phyloP scores from a whole-genome alignment of 148 eudicot species.

The Vaccinium macrocarpon region DNA sequence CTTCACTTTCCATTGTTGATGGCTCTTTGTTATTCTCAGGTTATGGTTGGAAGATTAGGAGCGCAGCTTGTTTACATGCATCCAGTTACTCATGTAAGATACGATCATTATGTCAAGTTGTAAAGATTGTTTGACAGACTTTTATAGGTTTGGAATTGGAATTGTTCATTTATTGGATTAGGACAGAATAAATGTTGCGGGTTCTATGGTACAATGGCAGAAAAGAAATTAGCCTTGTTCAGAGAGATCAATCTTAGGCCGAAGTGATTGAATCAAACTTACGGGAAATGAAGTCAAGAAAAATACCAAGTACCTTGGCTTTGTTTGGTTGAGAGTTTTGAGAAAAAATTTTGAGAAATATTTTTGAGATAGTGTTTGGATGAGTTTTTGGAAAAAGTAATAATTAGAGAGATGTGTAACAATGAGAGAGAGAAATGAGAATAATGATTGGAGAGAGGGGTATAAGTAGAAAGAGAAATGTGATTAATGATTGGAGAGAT shows the following conservation, averaged over 20 bases:
- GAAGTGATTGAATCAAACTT: neutral
- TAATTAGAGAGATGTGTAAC: too few relatives aligned
- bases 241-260: neutral
- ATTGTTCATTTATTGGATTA: neutral
- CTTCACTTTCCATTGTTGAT: constrained; percentile 10
- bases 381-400: too few relatives aligned
- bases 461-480: too few relatives aligned
- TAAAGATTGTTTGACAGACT: constrained; percentile 6
- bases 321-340: too few relatives aligned
- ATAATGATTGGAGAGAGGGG: too few relatives aligned
- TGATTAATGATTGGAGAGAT: too few relatives aligned
- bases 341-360: too few relatives aligned
- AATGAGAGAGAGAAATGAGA: too few relatives aligned
- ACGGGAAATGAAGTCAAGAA: neutral
- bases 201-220: neutral
- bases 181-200: neutral
- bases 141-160: neutral
- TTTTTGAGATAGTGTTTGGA: too few relatives aligned
- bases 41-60: constrained; percentile 65
- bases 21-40: constrained; percentile 39
- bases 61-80: constrained; percentile 75
- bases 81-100: constrained; percentile 76
- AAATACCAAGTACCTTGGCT: neutral
- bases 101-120: constrained; percentile 1
- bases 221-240: neutral